Evolutionary conservation across 306 rosid species (phyloP), one percentile per base, ranked within the genome.

Genomic region (Quercus glauca): DNA sequence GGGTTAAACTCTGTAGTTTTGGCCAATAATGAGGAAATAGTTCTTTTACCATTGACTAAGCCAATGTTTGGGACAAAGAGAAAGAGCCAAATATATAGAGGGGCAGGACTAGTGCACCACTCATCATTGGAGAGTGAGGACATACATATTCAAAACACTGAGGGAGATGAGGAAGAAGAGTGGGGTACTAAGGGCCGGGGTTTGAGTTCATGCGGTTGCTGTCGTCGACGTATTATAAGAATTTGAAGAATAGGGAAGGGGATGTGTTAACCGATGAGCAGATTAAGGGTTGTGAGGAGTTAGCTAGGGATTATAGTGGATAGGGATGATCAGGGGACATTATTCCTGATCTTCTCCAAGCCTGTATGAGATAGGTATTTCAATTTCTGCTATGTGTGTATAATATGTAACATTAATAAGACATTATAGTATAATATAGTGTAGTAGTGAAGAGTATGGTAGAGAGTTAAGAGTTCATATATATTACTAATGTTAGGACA

Each of bases 271-370:
- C 75, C 0, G 88, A 89, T 76, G 90, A 88, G 2, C 91, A 89
- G 88, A 91, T 95, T n/a, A 85, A 86, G 82, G 86, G 85, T 55
- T 93, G 99, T 72, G 93, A 95, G 69, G 91, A 95, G 58, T 89
- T 33, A 33, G 37, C 7, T 95, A 83, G 98, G 98, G 76, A 93
- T 95, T 87, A 74, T 93, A 84, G 98, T 95, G 20, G 99, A 95
- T 29, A 89, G 81, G 74, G 98, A 95, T 78, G 93, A 92, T 18
- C 93, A 89, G 78, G 99, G 97, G 3, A 95, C 99, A 61, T 82
- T 95, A 68, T 98, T 91, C 73, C 96, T 91, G 79, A 93, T 95
- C 78, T 93, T 95, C 88, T 93, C 99, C 10, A 95, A 93, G 79
- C 98, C 96, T 4, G 70, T 95, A 45, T 96, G 98, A 43, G 99